Conservation (phyloP, 2,329 filamentous ascomycete genomes). For the Colletotrichum magnum region DNA sequence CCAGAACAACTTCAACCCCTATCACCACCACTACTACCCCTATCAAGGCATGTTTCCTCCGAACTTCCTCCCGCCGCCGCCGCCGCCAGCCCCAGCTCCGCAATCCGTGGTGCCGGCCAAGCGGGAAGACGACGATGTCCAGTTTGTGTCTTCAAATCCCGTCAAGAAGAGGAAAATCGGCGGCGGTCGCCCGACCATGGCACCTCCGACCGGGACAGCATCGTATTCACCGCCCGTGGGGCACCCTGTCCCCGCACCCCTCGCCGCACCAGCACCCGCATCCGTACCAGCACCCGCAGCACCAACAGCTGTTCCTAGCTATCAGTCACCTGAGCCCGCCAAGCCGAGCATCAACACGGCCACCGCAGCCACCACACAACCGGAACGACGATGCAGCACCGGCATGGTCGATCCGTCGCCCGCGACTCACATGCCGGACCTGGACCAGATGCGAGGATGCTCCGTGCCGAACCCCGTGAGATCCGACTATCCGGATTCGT, state of each 20-base stretch:
- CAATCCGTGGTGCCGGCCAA: constrained; percentile 44
- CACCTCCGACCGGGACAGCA: constrained; percentile 12
- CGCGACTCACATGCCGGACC: constrained; percentile 43
- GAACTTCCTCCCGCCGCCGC: constrained; percentile 2
- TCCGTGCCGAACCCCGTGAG: constrained; percentile 53
- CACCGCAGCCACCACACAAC: constrained; percentile 6
- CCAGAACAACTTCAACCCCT: constrained; percentile 15
- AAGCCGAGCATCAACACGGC: constrained; percentile 2
- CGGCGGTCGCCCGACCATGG: constrained; percentile 4
- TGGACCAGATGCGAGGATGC: constrained; percentile 49
- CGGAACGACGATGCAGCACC: constrained; percentile 49
- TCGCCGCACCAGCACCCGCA: too few relatives aligned
- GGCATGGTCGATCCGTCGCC: constrained; percentile 48
- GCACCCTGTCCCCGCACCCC: background rate
- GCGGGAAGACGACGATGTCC: constrained; percentile 57
- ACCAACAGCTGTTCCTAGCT: background rate
- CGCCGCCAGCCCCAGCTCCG: background rate
- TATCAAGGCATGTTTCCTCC: constrained; percentile 33
- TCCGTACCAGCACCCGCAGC: too few relatives aligned
- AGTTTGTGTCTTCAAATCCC: constrained; percentile 60
- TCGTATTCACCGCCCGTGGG: constrained; percentile 2
- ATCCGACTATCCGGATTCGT: constrained; percentile 46
- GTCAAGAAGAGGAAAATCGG: constrained; percentile 53
- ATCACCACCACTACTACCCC: background rate
- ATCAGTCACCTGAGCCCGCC: constrained; percentile 14